phyloP scores from a whole-genome alignment of 352 stramenopile genomes.

The Saprolegnia diclina region DNA sequence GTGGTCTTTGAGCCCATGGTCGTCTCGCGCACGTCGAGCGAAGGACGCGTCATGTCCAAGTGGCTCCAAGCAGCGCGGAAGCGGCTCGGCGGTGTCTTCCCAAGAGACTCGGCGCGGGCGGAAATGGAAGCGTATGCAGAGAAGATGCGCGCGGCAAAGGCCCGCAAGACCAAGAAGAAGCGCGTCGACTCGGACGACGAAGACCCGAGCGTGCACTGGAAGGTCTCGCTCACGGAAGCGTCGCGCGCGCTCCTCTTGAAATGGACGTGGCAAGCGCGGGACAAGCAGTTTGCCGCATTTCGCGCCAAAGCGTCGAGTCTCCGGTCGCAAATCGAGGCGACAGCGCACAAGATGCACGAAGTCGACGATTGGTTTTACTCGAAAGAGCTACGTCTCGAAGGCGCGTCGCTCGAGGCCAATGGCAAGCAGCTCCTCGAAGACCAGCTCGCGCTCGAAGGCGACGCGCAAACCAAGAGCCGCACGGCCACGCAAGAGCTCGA shows the following conservation, averaged over 20 bases:
- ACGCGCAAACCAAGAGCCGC: conserved; percentile 65
- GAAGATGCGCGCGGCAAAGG: conserved; percentile 73
- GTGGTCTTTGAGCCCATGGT: conserved; percentile 90
- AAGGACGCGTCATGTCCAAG: conserved; percentile 92
- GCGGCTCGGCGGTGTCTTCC: conserved; percentile 88
- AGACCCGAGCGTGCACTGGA: conserved; percentile 60
- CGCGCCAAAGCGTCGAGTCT: conserved; percentile 48
- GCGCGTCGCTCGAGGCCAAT: conserved; percentile 52
- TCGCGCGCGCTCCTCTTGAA: conserved; percentile 59
- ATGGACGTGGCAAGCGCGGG: conserved; percentile 79
- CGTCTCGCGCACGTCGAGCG: conserved; percentile 78
- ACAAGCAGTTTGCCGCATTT: conserved; percentile 46
- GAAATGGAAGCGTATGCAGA: conserved; percentile 93
- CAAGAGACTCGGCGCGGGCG: conserved; percentile 65
- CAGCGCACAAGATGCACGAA: conserved; percentile 79
- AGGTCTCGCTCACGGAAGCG: conserved; percentile 77
- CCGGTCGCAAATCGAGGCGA: conserved; percentile 41
- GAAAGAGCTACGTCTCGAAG: conserved; percentile 80
- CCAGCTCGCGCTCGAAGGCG: conserved; percentile 63
- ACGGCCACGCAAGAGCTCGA: conserved; percentile 83
- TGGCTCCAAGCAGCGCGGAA: conserved; percentile 91
- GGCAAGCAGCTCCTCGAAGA: conserved; percentile 49
- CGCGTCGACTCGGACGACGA: conserved; percentile 73
- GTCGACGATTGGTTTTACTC: conserved; percentile 93
- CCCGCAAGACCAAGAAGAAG: conserved; percentile 49